Evolutionary conservation across 2,329 filamentous ascomycete species (phyloP), one percentile per base, ranked within the genome.

Genomic region (Blastomyces percursus): DNA sequence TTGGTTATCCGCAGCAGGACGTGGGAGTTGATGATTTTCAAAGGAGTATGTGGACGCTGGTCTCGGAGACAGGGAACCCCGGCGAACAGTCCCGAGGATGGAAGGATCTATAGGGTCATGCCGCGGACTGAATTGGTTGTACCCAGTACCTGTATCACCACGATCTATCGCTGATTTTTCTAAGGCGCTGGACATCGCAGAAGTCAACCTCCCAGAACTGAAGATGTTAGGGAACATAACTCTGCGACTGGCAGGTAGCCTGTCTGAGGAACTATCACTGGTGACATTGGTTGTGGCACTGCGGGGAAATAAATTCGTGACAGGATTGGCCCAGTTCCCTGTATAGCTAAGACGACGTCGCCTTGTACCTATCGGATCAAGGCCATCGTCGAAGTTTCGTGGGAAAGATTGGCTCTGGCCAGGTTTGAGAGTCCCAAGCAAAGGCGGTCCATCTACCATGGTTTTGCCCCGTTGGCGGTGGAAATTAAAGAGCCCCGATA

Each of bases 1-100:
- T 57, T 86, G 84, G 65, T 86, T 90, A 65, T 94, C 90, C 1
- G 88, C 89, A 0, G 89, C 92, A 6, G 90, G 90, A 57, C 90
- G 82, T 1, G 89, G 88, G 60, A 92, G 79, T 54, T 74, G 57
- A 59, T 78, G 57, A 57, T 78, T 79, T 61, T 84, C 82, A 63
- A 79, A 82, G 0, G 82, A 84, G 61, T 81, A 82, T 4, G 79
- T 80, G 14, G 82, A 84, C 5, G 79, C 79, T 16, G 79, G 78
- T 57, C 79, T 72, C 8, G 78, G 78, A 51, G 78, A 79, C 11
- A 78, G 67, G 16, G 77, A 77, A 21, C 75, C 76, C 19, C 75
- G 72, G 42, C 76, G 74, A 58, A 77, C 75, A 59, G 71, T 70
- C 21, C 77, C 76, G 6, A 78, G 68, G 60, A 78, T 75, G 57